Base-by-base conservation (phyloP, 2,329 filamentous ascomycete species). In the Colletotrichum sp. region DNA sequence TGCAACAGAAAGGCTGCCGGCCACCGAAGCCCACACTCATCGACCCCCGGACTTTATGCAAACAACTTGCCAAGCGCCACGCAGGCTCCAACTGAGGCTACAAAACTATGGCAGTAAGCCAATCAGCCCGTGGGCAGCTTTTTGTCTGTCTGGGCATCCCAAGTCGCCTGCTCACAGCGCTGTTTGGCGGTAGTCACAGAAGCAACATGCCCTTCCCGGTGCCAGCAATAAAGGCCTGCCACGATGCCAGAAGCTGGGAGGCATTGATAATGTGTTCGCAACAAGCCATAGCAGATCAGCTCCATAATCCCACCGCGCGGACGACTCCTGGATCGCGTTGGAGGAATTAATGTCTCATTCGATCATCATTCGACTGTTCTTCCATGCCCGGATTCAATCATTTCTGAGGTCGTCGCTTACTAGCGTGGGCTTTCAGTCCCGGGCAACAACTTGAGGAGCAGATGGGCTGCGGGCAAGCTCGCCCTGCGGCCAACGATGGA, bases 41-140 rank as follows among this genome's bases (percentile, higher is more conserved):
- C 48, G 27, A 66, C 66, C 61, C 66, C 74, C 76, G 75, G 81
- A 82, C 81, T 82, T 84, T 77, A 83, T 84, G 81, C 83, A 84
- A 76, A 76, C 69, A 61, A 66, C 69, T 52, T 76, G 76, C 76
- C 76, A 77, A 77, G 76, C 61, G 52, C 76, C 71, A 70, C 70
- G 52, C 36, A 74, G 28, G 58, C 58, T 34, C 28, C 58, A 32
- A 25, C 32, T 25, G 56, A 22, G 56, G 48, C 58, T 48, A 39
- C 70, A 43, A 56, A 52, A 66, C 52, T 36, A 25, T 34, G 66
- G 25, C 66, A 74, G 36, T 36, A 55, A 67, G 36, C 74, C 74
- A 75, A 76, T 75, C 65, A 75, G 60, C 25, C 32, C 30, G 56
- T 34, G 15, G n/a, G 22, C 13, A 56, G 22, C 27, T 52, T 66